These are phyloP conservation scores for Lasiosphaeria miniovina DNA, from an alignment of 495 filamentous ascomycete genomes.

Conservation along the genomic window DNA sequence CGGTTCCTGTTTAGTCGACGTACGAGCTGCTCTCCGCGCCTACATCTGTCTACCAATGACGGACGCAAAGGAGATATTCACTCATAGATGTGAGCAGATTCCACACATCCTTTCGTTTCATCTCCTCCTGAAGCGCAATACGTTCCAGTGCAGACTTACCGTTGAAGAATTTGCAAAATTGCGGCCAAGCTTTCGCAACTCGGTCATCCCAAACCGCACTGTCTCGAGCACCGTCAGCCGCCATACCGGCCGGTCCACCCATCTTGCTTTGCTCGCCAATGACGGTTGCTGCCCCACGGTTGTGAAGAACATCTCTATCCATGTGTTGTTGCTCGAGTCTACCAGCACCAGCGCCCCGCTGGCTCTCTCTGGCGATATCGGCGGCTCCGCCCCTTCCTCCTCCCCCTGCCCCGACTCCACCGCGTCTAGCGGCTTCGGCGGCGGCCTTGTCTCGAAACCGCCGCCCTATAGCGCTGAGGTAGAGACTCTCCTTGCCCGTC, in stretches of 20 bases:
- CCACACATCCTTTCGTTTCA: conserved; percentile 82
- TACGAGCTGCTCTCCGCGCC: background rate
- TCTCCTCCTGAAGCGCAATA: conserved; percentile 72
- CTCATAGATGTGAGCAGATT: conserved; percentile 62
- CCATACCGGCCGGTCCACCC: background rate
- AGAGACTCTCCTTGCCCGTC: conserved; percentile 63
- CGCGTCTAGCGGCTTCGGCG: conserved; percentile 2
- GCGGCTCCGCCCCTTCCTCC: background rate
- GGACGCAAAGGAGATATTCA: conserved; percentile 51
- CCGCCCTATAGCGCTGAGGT: conserved; percentile 66
- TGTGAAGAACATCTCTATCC: background rate
- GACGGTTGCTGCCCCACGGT: background rate
- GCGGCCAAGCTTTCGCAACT: conserved; percentile 47
- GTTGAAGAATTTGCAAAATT: conserved; percentile 79
- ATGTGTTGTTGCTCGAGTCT: background rate
- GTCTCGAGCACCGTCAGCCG: conserved; percentile 7
- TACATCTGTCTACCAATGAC: conserved; percentile 50
- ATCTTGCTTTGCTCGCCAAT: background rate
- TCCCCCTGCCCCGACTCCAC: background rate
- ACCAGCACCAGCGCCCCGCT: background rate
- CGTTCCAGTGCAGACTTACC: conserved; percentile 84
- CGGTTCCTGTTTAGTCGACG: background rate
- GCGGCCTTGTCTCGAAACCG: conserved; percentile 43
- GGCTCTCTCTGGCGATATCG: background rate
- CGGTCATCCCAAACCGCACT: conserved; percentile 38